Evolutionary conservation across 2,329 filamentous ascomycete species (phyloP).

Genomic region (Claviceps lovelessii): DNA sequence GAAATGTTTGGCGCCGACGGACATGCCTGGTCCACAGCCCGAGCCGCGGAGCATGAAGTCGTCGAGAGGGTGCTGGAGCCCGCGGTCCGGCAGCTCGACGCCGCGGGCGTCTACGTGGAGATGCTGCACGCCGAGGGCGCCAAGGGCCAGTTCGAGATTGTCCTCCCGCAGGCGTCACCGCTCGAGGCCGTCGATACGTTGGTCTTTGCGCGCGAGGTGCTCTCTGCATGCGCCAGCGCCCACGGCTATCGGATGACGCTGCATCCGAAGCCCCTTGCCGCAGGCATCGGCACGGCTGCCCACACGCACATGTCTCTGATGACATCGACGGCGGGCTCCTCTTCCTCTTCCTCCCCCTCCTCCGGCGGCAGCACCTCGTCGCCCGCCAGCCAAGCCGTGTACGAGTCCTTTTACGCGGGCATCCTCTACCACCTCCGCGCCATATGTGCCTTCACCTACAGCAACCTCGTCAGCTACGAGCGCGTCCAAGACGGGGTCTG

Average conservation of each 20-base stretch:
- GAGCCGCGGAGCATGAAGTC: conserved; percentile 44
- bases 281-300: conserved; percentile 46
- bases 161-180: conserved; percentile 48
- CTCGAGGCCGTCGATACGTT: conserved; percentile 58
- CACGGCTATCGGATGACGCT: conserved; percentile 55
- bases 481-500: conserved; percentile 55
- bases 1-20: conserved; percentile 39
- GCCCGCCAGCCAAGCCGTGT: conserved; percentile 23
- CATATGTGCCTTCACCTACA: conserved; percentile 55
- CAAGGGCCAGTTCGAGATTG: conserved; percentile 63
- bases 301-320: conserved; percentile 57
- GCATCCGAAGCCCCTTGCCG: conserved; percentile 53
- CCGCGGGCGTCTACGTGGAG: conserved; percentile 51
- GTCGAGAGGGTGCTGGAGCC: conserved; percentile 47
- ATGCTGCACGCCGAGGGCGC: conserved; percentile 64
- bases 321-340: conserved; percentile 11
- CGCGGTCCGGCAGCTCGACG: conserved; percentile 45
- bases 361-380: neutral
- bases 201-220: conserved; percentile 54
- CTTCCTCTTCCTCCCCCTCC: too few species aligned
- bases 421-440: conserved; percentile 51
- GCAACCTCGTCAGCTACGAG: conserved; percentile 52
- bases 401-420: conserved; percentile 57
- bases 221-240: conserved; percentile 47
- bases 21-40: conserved; percentile 58